Evolutionary conservation across 805 yeast species (phyloP), one percentile per base, ranked within the genome.

Genomic region (Pichia deserticola): DNA sequence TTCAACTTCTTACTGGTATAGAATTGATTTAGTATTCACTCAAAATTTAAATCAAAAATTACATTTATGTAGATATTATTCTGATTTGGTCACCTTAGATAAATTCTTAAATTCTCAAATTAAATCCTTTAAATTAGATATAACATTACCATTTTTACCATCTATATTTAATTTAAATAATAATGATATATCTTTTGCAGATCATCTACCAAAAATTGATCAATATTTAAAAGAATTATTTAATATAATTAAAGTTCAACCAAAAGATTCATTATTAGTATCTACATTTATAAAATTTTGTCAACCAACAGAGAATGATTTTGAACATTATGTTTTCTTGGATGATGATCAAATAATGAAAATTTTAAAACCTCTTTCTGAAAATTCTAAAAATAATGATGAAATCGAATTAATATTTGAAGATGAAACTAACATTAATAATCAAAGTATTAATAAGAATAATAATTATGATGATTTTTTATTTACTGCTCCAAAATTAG

Each of bases 1-100:
- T 10, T 12, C 44, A 1, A 29, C 52, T 6, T 28, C 78, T 47
- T 74, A 68, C 55, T 77, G 81, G 80, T 77, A 77, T 55, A 66
- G 77, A 47, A 67, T 75, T 32, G 81, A 76, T 52, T 58, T 74
- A 11, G 9, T 42, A 6, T 42, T 41, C 10, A 42, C 40, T 11
- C 32, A 39, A n/a, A 13, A n/a, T 28, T 52, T 58, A 6, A 63
- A 66, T 54, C 61, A 64, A 37, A 64, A 66, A 40, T 64, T 71
- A 49, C 68, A 69, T 45, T 59, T 77, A 25, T 71, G 78, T 52
- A 65, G 80, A 15, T 76, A 71, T 58, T 77, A 76, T 55, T 77
- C 74, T 57, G 81, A 77, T 54, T 75, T 77, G 48, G 73, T 75
- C 58, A 71, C 72, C 46, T 58, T 77, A 27, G 79, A 76, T 50